Conservation (phyloP, 768 basidiomycete genomes). For the Sutorius australiensis region DNA sequence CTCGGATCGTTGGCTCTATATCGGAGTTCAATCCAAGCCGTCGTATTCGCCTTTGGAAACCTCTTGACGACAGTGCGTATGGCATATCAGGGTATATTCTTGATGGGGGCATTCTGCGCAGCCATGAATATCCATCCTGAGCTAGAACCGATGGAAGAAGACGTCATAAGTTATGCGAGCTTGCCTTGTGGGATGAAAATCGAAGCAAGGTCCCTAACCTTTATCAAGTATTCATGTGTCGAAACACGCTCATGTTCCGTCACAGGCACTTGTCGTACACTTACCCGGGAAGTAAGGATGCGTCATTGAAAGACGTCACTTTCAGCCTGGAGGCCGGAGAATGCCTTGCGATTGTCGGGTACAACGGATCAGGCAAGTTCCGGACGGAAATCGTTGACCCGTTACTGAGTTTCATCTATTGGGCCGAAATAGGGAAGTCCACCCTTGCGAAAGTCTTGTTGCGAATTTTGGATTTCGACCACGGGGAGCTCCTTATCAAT, state of each 20-base stretch:
- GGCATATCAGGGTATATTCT: slow-evolving; percentile 83
- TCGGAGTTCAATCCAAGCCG: slow-evolving; percentile 69
- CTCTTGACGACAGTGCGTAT: slow-evolving; percentile 61
- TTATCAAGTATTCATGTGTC: slow-evolving; percentile 6
- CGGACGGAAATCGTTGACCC: slow-evolving; percentile 10
- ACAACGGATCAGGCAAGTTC: slow-evolving; percentile 71
- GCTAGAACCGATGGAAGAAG: slow-evolving; percentile 58
- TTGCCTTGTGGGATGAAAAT: slow-evolving; percentile 61
- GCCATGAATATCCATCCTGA: slow-evolving; percentile 67
- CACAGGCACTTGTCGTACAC: slow-evolving; percentile 64
- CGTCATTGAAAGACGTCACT: slow-evolving; percentile 66
- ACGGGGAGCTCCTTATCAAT: slow-evolving; percentile 67
- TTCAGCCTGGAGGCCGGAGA: slow-evolving; percentile 72
- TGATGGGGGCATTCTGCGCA: slow-evolving; percentile 83
- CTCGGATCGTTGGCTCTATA: slow-evolving; percentile 82
- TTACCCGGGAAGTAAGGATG: slow-evolving; percentile 70
- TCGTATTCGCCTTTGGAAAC: slow-evolving; percentile 62
- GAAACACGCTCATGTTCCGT: slow-evolving; percentile 11
- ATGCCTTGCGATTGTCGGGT: slow-evolving; percentile 81
- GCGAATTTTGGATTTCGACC: slow-evolving; percentile 72
- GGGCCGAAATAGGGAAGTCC: slow-evolving; percentile 63
- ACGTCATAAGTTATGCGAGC: slow-evolving; percentile 46
- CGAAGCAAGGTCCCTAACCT: slow-evolving; percentile 53
- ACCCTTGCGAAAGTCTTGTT: slow-evolving; percentile 81
- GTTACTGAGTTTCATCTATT: slow-evolving; percentile 5